A percentile compares a stretch with the other conserved stretches of the same genome.
Evolutionary conservation across 345 rosid genomes (phyloP).

Genomic region (Eutrema japonicum): DNA sequence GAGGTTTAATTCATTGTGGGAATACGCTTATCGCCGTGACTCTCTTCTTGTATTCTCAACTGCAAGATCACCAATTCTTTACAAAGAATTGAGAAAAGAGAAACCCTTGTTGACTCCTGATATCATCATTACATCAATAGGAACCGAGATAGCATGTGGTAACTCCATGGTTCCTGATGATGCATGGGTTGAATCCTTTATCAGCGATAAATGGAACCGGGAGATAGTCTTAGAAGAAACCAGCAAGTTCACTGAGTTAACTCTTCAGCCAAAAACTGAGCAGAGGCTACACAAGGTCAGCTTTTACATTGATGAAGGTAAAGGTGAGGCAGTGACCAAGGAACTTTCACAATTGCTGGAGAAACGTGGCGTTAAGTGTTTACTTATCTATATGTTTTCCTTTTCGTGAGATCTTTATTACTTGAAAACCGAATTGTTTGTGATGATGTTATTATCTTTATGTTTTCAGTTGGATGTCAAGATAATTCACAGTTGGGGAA

Average conservation of each 20-base stretch:
- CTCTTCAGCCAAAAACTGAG: slow-evolving; percentile 90
- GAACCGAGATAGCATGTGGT: slow-evolving; percentile 97
- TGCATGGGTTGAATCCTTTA: slow-evolving; percentile 86
- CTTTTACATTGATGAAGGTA: slow-evolving; percentile 77
- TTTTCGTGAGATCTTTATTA: slow-evolving; percentile 6
- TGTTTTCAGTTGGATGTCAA: slow-evolving; percentile 79
- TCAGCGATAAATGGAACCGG: slow-evolving; percentile 75
- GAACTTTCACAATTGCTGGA: slow-evolving; percentile 61
- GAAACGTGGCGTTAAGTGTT: slow-evolving; percentile 71
- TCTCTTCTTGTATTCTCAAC: slow-evolving; percentile 91
- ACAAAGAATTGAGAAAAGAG: slow-evolving; percentile 74
- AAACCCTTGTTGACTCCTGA: slow-evolving; percentile 97
- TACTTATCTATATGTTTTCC: slow-evolving; percentile 4
- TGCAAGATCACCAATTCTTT: slow-evolving; percentile 87
- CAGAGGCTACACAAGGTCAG: slow-evolving; percentile 92
- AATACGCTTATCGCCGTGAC: slow-evolving; percentile 71
- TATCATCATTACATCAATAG: slow-evolving; percentile 90
- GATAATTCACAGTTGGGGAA: slow-evolving; percentile 86
- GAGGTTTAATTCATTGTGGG: slow-evolving; percentile 93
- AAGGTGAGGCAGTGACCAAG: slow-evolving; percentile 73
- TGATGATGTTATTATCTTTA: slow-evolving; percentile 8
- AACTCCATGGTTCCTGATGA: slow-evolving; percentile 79
- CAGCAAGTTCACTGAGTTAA: slow-evolving; percentile 78
- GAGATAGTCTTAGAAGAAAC: slow-evolving; percentile 73
- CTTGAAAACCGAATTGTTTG: slow-evolving; percentile 18